Evolutionary conservation across 495 filamentous ascomycete species (phyloP).

Genomic region (Xylaria sp.): DNA sequence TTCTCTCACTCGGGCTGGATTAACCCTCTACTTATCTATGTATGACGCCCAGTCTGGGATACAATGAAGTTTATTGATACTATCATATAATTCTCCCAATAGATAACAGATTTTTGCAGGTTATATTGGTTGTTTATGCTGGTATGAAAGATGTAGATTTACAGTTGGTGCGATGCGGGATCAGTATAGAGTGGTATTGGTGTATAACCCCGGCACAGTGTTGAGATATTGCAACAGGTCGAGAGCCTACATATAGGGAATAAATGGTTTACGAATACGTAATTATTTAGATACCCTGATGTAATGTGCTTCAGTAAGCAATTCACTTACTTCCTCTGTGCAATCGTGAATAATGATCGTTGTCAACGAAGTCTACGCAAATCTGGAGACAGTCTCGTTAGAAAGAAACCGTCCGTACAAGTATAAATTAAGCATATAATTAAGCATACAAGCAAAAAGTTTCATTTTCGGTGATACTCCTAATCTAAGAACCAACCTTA

Average conservation of each 20-base stretch:
- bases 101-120: background rate
- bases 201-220: background rate
- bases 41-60: conserved; percentile 12
- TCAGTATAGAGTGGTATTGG: background rate
- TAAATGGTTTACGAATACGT: too few relatives aligned
- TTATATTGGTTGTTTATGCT: background rate
- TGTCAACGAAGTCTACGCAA: background rate
- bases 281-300: too few relatives aligned
- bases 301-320: too few relatives aligned
- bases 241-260: background rate
- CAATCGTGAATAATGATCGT: too few relatives aligned
- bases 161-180: background rate
- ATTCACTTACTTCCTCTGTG: too few relatives aligned
- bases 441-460: background rate
- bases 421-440: background rate
- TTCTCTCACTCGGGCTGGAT: conserved; percentile 6
- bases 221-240: background rate
- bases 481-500: background rate
- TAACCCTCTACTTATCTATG: background rate
- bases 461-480: background rate
- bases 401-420: background rate
- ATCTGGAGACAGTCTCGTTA: background rate
- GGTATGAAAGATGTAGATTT: background rate
- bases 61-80: conserved; percentile 3
- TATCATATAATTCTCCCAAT: background rate